phyloP scores from a whole-genome alignment of 2,329 filamentous ascomycete species.

The Botryotinia globosa region DNA sequence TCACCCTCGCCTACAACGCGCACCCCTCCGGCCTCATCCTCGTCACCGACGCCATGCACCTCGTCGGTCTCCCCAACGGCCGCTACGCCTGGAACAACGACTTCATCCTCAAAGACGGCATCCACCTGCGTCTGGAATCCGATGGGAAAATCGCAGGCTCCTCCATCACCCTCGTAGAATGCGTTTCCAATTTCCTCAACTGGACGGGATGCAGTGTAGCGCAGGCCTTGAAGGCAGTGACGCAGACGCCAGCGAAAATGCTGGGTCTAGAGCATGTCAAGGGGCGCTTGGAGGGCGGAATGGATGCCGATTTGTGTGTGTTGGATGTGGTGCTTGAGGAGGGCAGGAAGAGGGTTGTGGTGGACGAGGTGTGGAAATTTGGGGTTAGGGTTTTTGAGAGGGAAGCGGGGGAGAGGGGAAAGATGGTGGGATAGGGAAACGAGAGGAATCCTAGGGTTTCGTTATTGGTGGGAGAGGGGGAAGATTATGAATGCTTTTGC shows the following conservation, averaged over 20 bases:
- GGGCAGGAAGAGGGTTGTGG: constrained; percentile 47
- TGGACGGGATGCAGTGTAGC: constrained; percentile 70
- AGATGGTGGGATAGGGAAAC: background rate
- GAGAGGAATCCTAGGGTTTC: too few relatives aligned
- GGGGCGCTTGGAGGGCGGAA: constrained; percentile 60
- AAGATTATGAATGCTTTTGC: background rate
- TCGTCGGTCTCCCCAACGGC: constrained; percentile 80
- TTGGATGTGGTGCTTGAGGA: constrained; percentile 52
- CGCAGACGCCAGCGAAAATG: constrained; percentile 74
- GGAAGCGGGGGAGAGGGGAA: background rate
- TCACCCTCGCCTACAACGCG: constrained; percentile 85
- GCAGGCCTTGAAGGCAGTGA: constrained; percentile 69
- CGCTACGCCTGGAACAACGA: constrained; percentile 75
- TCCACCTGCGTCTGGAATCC: constrained; percentile 71
- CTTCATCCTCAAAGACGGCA: constrained; percentile 66
- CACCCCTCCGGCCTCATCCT: constrained; percentile 83
- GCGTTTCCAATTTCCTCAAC: constrained; percentile 75
- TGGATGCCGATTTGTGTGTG: constrained; percentile 68
- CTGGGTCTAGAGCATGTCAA: constrained; percentile 65
- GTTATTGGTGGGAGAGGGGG: background rate
- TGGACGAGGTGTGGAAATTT: constrained; percentile 32
- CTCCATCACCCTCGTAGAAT: constrained; percentile 73
- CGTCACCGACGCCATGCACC: constrained; percentile 89
- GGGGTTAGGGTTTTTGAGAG: constrained; percentile 26
- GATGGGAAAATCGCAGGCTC: constrained; percentile 76